Evolutionary conservation across 2,329 filamentous ascomycete species (phyloP).

Genomic region (Beauveria asiatica): DNA sequence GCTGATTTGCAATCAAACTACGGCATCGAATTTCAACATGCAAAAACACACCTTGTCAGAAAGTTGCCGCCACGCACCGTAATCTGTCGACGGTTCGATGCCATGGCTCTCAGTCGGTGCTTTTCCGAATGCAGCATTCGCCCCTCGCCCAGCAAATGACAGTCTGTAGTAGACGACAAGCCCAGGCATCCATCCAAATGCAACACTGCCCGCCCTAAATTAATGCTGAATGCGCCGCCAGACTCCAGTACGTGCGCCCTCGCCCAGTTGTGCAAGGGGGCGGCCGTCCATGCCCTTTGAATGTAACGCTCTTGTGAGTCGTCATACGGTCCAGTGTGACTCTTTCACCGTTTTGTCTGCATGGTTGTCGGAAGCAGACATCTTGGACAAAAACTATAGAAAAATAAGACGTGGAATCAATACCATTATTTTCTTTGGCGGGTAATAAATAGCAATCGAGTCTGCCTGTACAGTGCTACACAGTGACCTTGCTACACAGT

Average conservation of each 20-base stretch:
- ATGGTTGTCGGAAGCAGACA: too few species aligned
- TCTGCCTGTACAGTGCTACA: too few species aligned
- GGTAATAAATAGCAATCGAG: too few species aligned
- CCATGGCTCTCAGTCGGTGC: neutral
- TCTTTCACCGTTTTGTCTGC: neutral
- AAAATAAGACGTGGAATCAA: too few species aligned
- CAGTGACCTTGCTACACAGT: too few species aligned
- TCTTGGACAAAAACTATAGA: too few species aligned
- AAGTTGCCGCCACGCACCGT: neutral
- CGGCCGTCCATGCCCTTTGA: too few species aligned
- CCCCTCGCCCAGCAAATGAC: conserved; percentile 2
- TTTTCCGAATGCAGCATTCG: neutral
- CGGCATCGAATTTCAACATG: too few species aligned
- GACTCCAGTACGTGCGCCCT: neutral
- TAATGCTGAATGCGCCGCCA: neutral
- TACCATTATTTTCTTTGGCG: too few species aligned
- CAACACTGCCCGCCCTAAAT: neutral
- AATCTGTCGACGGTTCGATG: neutral
- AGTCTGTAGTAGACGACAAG: conserved; percentile 2
- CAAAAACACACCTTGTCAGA: neutral
- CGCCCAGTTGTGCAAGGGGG: neutral
- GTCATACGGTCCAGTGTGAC: neutral
- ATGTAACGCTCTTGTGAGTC: neutral
- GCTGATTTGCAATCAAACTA: too few species aligned
- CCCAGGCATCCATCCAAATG: neutral